These are phyloP conservation scores for Plectosphaerella cucumerina DNA, from an alignment of 2,329 filamentous ascomycete genomes.

Conservation along the genomic window DNA sequence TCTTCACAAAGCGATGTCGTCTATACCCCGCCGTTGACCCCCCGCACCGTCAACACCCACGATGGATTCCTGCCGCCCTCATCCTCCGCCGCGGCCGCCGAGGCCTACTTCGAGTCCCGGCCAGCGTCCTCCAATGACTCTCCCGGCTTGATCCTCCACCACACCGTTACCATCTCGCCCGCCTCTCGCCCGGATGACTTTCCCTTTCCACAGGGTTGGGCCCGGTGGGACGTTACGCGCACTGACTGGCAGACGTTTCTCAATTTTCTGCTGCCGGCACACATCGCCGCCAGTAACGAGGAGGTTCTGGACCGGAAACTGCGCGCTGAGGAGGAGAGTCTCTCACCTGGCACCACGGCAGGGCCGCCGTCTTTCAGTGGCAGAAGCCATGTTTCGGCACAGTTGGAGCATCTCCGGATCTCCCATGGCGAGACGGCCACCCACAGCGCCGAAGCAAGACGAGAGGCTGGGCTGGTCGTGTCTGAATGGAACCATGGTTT, in stretches of 20 bases:
- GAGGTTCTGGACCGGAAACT: conserved; percentile 45
- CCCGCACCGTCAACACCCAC: conserved; percentile 24
- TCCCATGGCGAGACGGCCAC: conserved; percentile 15
- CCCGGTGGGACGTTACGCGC: conserved; percentile 37
- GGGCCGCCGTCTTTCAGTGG: conserved; percentile 17
- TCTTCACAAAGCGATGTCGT: conserved; percentile 41
- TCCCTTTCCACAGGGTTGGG: conserved; percentile 34
- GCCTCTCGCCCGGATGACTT: conserved; percentile 37
- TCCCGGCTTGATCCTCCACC: conserved; percentile 16
- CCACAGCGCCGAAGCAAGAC: background rate
- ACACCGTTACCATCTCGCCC: conserved; percentile 28
- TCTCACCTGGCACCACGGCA: conserved; percentile 15
- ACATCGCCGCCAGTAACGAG: conserved; percentile 38
- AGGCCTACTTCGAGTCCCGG: conserved; percentile 44
- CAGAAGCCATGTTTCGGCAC: conserved; percentile 33
- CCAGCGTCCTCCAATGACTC: conserved; percentile 20
- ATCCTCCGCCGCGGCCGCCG: conserved; percentile 22
- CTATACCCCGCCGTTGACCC: conserved; percentile 49
- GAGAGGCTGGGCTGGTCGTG: conserved; percentile 26
- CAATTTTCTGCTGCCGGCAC: conserved; percentile 50
- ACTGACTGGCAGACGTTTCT: conserved; percentile 58
- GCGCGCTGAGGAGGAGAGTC: conserved; percentile 30
- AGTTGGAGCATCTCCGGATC: conserved; percentile 30
- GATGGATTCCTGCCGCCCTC: conserved; percentile 2
- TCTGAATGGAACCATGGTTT: conserved; percentile 54